Evolutionary conservation across 805 yeast genomes (phyloP).

Genomic region (Suhomyces canberraensis): DNA sequence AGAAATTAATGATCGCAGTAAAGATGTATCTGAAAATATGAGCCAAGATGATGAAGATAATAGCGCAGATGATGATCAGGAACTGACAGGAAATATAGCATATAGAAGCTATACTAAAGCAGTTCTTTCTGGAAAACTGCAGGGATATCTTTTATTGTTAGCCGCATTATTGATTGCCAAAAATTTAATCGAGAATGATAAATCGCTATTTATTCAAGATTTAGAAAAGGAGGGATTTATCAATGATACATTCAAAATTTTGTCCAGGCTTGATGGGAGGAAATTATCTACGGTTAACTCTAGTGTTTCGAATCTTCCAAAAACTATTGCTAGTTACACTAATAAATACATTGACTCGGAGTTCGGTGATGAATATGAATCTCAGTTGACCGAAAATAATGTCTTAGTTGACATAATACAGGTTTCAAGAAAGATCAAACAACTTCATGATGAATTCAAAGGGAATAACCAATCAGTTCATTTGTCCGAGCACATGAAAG

Average conservation of each 20-base stretch:
- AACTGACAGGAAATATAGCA: neutral
- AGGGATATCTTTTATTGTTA: conserved; percentile 42
- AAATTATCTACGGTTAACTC: neutral
- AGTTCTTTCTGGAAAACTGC: conserved; percentile 12
- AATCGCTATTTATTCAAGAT: conserved; percentile 41
- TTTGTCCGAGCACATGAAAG: conserved; percentile 16
- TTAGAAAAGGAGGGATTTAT: conserved; percentile 76
- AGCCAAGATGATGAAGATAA: neutral
- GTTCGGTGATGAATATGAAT: conserved; percentile 26
- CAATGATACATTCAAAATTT: conserved; percentile 42
- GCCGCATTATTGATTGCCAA: conserved; percentile 51
- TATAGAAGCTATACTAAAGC: neutral
- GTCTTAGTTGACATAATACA: conserved; percentile 14
- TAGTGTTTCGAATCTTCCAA: conserved; percentile 21
- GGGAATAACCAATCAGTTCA: conserved; percentile 10
- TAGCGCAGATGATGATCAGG: conserved; percentile 4
- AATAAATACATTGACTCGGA: conserved; percentile 30
- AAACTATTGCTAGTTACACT: conserved; percentile 13
- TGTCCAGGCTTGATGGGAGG: conserved; percentile 18
- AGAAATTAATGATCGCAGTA: neutral
- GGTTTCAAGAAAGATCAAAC: conserved; percentile 24
- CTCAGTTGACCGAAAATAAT: conserved; percentile 13
- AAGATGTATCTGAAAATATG: neutral
- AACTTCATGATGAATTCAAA: conserved; percentile 21
- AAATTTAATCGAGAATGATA: conserved; percentile 38